These are phyloP conservation scores for Dioszegia hungarica DNA, from an alignment of 768 basidiomycete genomes.

Conservation along the genomic window DNA sequence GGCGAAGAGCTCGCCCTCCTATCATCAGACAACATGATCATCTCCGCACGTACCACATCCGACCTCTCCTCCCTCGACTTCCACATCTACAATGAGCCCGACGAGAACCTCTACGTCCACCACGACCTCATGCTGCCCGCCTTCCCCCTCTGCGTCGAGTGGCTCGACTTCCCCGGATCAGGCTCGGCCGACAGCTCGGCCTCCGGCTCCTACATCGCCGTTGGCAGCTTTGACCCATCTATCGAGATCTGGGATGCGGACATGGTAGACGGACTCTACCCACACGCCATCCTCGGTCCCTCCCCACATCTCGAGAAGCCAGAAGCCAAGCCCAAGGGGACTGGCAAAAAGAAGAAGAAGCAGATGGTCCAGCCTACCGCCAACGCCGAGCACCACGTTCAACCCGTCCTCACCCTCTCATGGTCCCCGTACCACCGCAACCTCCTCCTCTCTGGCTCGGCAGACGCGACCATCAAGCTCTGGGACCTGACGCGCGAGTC, in stretches of 20 bases:
- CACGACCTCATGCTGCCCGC: slow-evolving; percentile 97
- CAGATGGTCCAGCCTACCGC: slow-evolving; percentile 65
- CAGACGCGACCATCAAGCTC: slow-evolving; percentile 91
- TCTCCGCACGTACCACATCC: slow-evolving; percentile 91
- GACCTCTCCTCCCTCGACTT: slow-evolving; percentile 93
- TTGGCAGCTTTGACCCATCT: slow-evolving; percentile 93
- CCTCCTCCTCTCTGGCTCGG: slow-evolving; percentile 82
- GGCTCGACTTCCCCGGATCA: slow-evolving; percentile 79
- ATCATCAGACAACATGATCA: slow-evolving; percentile 85
- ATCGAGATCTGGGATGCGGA: slow-evolving; percentile 99
- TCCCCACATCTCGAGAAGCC: slow-evolving; percentile 53
- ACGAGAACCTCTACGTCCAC: slow-evolving; percentile 78
- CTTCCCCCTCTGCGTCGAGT: slow-evolving; percentile 96
- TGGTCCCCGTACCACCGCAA: slow-evolving; percentile 92
- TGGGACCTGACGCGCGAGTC: slow-evolving; percentile 80
- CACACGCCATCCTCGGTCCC: slow-evolving; percentile 81
- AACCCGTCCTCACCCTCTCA: slow-evolving; percentile 83
- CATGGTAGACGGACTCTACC: slow-evolving; percentile 88
- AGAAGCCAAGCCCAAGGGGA: slow-evolving; percentile 55
- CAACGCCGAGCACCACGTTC: slow-evolving; percentile 74
- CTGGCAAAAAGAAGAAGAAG: slow-evolving; percentile 93
- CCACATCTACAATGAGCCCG: slow-evolving; percentile 83
- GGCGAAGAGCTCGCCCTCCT: slow-evolving; percentile 82
- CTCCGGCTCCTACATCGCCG: slow-evolving; percentile 87
- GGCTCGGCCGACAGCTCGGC: slow-evolving; percentile 25